Evolutionary conservation across 306 rosid species (phyloP).

Genomic region (Quercus rubra): DNA sequence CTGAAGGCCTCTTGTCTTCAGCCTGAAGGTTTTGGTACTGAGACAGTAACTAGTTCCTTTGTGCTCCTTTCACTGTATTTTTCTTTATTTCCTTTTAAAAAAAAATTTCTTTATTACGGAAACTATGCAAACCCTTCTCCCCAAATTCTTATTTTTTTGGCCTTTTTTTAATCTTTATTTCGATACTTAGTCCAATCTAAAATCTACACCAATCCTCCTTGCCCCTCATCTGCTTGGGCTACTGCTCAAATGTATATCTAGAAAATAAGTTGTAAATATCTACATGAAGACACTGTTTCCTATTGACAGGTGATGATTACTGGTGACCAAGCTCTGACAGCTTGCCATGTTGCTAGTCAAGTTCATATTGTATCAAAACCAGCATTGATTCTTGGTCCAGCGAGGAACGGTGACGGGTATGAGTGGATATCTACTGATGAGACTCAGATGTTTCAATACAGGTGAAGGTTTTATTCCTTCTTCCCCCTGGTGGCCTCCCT

Average conservation of each 20-base stretch:
- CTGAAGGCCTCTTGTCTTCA: not conserved
- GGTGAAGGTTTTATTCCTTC: conserved; percentile 32
- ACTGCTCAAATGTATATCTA: not conserved
- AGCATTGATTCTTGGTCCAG: conserved; percentile 68
- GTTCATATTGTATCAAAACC: conserved; percentile 91
- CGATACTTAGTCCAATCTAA: not conserved
- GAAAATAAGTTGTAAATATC: not conserved
- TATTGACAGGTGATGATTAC: conserved; percentile 86
- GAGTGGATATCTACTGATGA: conserved; percentile 95
- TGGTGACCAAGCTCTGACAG: conserved; percentile 98
- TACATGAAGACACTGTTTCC: not conserved
- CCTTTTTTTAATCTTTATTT: not conserved
- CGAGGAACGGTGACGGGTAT: conserved; percentile 53
- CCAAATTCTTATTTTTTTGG: not conserved
- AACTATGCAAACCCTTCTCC: not conserved
- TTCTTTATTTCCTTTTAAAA: no score
- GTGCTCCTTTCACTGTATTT: not conserved
- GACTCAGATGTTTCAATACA: conserved; percentile 58
- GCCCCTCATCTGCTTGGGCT: not conserved
- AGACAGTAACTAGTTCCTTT: not conserved
- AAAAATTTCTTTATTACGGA: no score
- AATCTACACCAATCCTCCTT: not conserved
- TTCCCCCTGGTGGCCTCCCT: not conserved
- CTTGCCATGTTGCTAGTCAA: conserved; percentile 99
- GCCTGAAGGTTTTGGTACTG: not conserved